Percentiles rank a stretch among this genome's conserved stretches.
These are phyloP conservation scores for Plasmopara halstedii DNA, from an alignment of 352 stramenopile species.

Conservation along the genomic window DNA sequence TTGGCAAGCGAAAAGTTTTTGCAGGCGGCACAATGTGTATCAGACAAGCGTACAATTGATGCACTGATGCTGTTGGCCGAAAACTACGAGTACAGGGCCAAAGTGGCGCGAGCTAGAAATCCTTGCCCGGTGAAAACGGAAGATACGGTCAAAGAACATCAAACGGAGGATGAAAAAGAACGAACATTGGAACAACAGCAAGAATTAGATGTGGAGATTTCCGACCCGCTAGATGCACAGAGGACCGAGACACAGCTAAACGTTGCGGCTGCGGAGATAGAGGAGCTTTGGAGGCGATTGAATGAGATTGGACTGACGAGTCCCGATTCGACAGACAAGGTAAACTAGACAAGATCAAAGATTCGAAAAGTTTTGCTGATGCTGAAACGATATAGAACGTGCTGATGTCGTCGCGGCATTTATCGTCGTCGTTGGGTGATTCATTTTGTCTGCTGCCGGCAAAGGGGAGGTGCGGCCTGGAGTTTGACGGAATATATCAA, in stretches of 20 bases:
- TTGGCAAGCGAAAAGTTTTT: slow-evolving; percentile 67
- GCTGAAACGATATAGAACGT: slow-evolving; percentile 34
- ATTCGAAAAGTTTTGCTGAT: neutral
- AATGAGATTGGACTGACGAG: slow-evolving; percentile 69
- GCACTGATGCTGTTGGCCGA: slow-evolving; percentile 61
- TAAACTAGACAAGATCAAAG: slow-evolving; percentile 2
- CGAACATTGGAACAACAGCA: neutral
- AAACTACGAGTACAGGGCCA: slow-evolving; percentile 74
- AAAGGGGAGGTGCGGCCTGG: slow-evolving; percentile 36
- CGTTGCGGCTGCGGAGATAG: slow-evolving; percentile 67
- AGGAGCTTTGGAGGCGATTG: slow-evolving; percentile 74
- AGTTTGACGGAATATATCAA: neutral
- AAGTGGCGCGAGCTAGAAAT: slow-evolving; percentile 43
- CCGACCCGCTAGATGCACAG: slow-evolving; percentile 28
- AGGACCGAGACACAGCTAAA: slow-evolving; percentile 57
- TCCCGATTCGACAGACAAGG: slow-evolving; percentile 47
- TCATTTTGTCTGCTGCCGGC: slow-evolving; percentile 78
- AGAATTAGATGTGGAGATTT: neutral
- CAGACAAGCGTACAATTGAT: slow-evolving; percentile 61
- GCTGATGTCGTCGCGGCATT: slow-evolving; percentile 66
- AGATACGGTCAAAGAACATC: slow-evolving; percentile 4
- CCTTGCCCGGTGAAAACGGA: slow-evolving; percentile 13
- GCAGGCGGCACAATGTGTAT: slow-evolving; percentile 42
- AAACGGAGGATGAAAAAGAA: slow-evolving; percentile 8
- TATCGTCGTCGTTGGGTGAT: slow-evolving; percentile 76